These are phyloP conservation scores for Neurospora tetraspora DNA, from an alignment of 495 filamentous ascomycete species.

Conservation along the genomic window DNA sequence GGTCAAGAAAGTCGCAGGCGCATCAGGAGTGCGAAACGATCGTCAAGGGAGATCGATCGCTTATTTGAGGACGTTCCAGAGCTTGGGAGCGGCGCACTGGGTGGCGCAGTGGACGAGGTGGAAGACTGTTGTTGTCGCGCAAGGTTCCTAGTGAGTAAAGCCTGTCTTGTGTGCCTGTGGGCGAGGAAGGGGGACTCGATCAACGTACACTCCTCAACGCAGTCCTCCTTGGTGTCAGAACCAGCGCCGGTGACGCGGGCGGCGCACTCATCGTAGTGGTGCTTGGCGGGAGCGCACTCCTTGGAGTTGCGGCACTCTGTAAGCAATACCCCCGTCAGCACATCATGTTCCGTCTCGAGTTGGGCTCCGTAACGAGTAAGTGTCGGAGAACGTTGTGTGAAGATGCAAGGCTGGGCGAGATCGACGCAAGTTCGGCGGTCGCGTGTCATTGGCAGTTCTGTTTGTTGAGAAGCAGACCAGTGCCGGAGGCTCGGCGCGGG, in stretches of 20 bases:
- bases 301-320: constrained; percentile 81
- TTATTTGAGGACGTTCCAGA: constrained; percentile 86
- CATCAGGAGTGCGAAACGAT: neutral
- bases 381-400: neutral
- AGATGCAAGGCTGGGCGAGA: neutral
- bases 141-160: constrained; percentile 9
- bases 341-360: neutral
- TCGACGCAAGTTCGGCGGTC: neutral
- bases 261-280: constrained; percentile 96
- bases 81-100: constrained; percentile 88
- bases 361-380: neutral
- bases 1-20: neutral
- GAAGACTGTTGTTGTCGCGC: constrained; percentile 60
- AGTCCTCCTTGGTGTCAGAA: constrained; percentile 59
- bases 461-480: neutral
- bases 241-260: constrained; percentile 70
- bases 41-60: constrained; percentile 5
- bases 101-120: constrained; percentile 91
- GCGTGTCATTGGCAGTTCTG: neutral
- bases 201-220: constrained; percentile 94
- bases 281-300: constrained; percentile 77
- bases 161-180: neutral
- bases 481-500: neutral
- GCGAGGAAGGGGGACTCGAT: neutral
- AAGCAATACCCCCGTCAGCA: constrained; percentile 19